Base-by-base conservation (phyloP, 441 rosid species). In the Sinapis alba region DNA sequence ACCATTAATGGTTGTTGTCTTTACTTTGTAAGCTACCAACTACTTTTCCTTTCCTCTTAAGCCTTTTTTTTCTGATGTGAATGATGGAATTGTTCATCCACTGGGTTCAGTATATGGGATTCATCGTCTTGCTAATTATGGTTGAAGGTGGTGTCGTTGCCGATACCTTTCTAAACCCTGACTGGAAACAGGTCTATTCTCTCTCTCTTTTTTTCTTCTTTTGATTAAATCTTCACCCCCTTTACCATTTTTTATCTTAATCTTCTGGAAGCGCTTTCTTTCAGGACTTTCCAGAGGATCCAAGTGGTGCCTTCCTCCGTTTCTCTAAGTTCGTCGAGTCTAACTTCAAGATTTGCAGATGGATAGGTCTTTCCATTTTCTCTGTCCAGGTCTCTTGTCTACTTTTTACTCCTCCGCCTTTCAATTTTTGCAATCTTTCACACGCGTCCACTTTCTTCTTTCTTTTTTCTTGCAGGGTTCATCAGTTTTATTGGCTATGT, bases 281-380 rank as follows among this genome's bases (percentile, higher is more conserved):
- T 68, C 89, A 91, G 97, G 96, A 90, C 86, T 87, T 95, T 70
- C 98, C 97, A 1, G 79, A 83, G 66, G 99, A 95, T 75, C 94
- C 91, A 41, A 86, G 85, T 72, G 94, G 94, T 28, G 85, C 90
- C 76, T 87, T 91, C 64, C 65, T 80, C 54, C 79, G 72, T 70
- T 89, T 95, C 72, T 88, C 82, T 81, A 83, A 82, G 23, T 93
- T 95, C 68, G 70, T 95, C 38, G 71, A 69, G 80, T 84, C 88
- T 1, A 91, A 95, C 83, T 89, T 91, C 62, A 78, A 82, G 71
- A 79, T 93, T 45, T 93, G 97, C 91, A 90, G 86, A 81, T 91
- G 91, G 92, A 86, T 91, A 58, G 98, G 97, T 80, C 83, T 91
- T 69, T 81, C 89, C 72, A 69, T 93, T 69, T 83, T 91, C 27